Conservation (phyloP, 768 basidiomycete species). For the Dioszegia hungarica region DNA sequence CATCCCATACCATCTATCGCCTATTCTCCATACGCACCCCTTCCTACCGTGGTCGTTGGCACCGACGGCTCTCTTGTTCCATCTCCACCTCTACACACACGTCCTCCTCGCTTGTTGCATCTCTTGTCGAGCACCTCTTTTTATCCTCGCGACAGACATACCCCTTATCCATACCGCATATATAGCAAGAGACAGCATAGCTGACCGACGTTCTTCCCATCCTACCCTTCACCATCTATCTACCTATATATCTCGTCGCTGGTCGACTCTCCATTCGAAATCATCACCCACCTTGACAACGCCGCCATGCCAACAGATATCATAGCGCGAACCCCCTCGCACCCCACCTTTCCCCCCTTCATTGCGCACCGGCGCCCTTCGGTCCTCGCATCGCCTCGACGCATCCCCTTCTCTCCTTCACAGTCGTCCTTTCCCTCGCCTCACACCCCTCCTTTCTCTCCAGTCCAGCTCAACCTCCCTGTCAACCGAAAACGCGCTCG, state of each 20-base stretch:
- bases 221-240: not conserved
- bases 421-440: not conserved
- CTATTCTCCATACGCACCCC: too few relatives aligned
- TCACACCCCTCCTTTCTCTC: not conserved
- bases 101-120: not conserved
- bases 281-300: not conserved
- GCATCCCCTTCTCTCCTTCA: not conserved
- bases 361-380: not conserved
- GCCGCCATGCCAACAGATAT: not conserved
- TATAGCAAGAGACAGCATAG: not conserved
- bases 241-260: not conserved
- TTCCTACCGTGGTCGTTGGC: not conserved
- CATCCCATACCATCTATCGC: not conserved
- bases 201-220: not conserved
- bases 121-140: not conserved
- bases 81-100: not conserved
- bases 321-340: not conserved
- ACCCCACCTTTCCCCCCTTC: not conserved
- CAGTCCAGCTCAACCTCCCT: not conserved
- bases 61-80: not conserved
- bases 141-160: not conserved
- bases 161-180: not conserved
- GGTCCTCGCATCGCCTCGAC: not conserved
- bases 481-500: not conserved
- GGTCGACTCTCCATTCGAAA: not conserved